These are phyloP conservation scores for Suillus plorans DNA, from an alignment of 768 basidiomycete species.

Conservation along the genomic window DNA sequence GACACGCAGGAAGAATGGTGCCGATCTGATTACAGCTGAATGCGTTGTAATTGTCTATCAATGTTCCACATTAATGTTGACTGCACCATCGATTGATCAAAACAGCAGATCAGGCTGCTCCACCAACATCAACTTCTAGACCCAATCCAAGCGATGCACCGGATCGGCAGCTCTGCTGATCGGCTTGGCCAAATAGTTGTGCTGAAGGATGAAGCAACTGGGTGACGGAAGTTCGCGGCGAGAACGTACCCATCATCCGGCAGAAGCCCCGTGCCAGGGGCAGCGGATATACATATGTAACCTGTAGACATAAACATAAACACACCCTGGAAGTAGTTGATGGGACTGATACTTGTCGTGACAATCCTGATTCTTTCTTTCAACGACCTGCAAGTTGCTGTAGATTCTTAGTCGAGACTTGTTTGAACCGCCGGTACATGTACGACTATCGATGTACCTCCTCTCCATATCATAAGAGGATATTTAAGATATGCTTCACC, in stretches of 20 bases:
- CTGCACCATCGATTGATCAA: too few species aligned
- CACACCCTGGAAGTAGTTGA: not conserved
- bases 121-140: not conserved
- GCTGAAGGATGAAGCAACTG: not conserved
- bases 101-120: not conserved
- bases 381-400: not conserved
- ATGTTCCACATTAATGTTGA: not conserved
- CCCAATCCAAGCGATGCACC: not conserved
- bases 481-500: not conserved
- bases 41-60: not conserved
- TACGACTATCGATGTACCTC: too few species aligned
- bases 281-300: not conserved
- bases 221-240: not conserved
- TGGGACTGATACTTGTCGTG: not conserved
- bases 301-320: not conserved
- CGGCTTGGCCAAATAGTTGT: not conserved
- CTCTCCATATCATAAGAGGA: not conserved
- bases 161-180: not conserved
- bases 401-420: not conserved
- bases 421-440: not conserved
- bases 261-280: not conserved
- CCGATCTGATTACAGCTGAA: not conserved
- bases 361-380: not conserved
- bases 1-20: not conserved
- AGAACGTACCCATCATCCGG: not conserved